phyloP scores from a whole-genome alignment of 164 flowering plant species.

The Houttuynia cordata region DNA sequence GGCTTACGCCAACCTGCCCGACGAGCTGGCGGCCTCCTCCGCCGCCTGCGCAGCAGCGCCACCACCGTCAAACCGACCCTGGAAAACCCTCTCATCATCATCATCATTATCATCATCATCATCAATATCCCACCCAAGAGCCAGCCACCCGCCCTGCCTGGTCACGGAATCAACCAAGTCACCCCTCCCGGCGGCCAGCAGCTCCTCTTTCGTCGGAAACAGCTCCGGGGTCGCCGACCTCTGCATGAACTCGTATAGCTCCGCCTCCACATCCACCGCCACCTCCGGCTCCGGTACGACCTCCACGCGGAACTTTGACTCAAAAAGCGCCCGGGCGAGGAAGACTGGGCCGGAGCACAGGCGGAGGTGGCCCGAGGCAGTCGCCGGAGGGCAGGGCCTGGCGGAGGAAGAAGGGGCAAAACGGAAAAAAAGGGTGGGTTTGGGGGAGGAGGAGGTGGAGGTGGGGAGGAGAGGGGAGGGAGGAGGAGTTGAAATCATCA shows the following conservation, averaged over 20 bases:
- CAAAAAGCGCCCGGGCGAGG: neutral
- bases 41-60: slow-evolving; percentile 5
- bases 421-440: neutral
- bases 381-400: neutral
- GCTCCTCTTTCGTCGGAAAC: slow-evolving; percentile 66
- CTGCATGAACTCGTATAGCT: slow-evolving; percentile 71
- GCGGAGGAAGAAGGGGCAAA: neutral
- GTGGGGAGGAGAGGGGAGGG: neutral
- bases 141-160: slow-evolving; percentile 67
- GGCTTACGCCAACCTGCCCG: slow-evolving; percentile 45
- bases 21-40: slow-evolving; percentile 19
- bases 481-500: neutral
- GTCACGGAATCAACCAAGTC: slow-evolving; percentile 67
- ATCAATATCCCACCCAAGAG: slow-evolving; percentile 60
- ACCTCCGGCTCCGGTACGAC: slow-evolving; percentile 4
- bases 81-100: slow-evolving; percentile 14
- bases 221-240: slow-evolving; percentile 39
- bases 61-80: slow-evolving; percentile 12
- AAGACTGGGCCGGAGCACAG: neutral
- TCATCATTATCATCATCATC: slow-evolving; percentile 20
- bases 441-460: neutral
- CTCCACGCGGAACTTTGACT: neutral
- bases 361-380: neutral
- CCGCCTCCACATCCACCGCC: slow-evolving; percentile 46
- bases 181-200: slow-evolving; percentile 61